These are phyloP conservation scores for Glomus cerebriforme DNA, from an alignment of 192 early-diverging fungal species.

Conservation along the genomic window DNA sequence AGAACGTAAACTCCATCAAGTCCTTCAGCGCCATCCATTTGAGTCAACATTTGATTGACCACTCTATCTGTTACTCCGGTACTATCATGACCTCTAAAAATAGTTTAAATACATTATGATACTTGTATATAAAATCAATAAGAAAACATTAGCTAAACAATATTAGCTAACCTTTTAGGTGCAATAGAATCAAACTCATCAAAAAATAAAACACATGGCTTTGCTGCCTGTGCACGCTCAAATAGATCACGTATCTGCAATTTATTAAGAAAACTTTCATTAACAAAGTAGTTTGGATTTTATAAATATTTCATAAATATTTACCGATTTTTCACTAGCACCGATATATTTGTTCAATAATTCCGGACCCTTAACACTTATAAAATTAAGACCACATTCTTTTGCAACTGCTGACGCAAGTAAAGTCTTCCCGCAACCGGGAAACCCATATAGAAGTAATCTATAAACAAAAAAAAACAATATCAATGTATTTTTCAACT, in stretches of 20 bases:
- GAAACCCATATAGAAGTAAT: constrained; percentile 92
- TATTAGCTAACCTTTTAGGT: constrained; percentile 65
- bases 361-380: constrained; percentile 96
- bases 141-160: constrained; percentile 3
- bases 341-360: constrained; percentile 99
- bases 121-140: too few species aligned
- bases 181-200: constrained; percentile 99
- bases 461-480: constrained; percentile 40
- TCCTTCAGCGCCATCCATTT: constrained; percentile 99
- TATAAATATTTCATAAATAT: constrained; percentile 1
- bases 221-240: constrained; percentile 88
- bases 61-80: constrained; percentile 98
- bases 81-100: constrained; percentile 89
- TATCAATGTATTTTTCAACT: too few species aligned
- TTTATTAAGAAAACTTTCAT: neutral
- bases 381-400: constrained; percentile 97
- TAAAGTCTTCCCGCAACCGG: constrained; percentile 98
- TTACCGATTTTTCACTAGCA: constrained; percentile 89
- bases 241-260: constrained; percentile 83
- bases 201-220: constrained; percentile 96
- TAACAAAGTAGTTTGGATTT: neutral
- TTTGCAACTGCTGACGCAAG: constrained; percentile 93
- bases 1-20: constrained; percentile 95
- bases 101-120: neutral
- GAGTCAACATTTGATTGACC: constrained; percentile 97